Conservation (phyloP, 2,329 filamentous ascomycete genomes). For the Paraconiothyrium sp. region DNA sequence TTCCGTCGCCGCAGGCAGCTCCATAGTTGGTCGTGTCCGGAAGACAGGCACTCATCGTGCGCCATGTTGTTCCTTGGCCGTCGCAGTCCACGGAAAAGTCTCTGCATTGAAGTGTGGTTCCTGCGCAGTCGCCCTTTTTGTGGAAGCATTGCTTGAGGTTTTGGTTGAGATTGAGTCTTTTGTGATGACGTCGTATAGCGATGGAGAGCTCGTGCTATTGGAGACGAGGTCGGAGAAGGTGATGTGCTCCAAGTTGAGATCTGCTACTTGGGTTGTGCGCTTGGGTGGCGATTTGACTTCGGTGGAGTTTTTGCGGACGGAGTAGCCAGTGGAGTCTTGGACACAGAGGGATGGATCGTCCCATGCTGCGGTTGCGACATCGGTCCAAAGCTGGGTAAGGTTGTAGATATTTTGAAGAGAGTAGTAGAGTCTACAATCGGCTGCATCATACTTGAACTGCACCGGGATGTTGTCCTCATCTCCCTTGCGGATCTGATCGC, state of each 20-base stretch:
- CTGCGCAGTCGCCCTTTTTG: not conserved
- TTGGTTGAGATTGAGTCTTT: constrained; percentile 1
- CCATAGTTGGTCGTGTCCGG: not conserved
- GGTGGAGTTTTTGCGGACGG: not conserved
- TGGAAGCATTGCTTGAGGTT: constrained; percentile 9
- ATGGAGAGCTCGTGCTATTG: not conserved
- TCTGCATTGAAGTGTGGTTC: not conserved
- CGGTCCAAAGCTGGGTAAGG: constrained; percentile 48
- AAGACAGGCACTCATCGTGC: constrained; percentile 1
- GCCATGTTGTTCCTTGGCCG: not conserved
- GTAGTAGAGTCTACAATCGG: constrained; percentile 53
- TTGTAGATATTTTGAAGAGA: constrained; percentile 49
- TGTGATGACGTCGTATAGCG: not conserved
- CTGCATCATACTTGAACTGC: constrained; percentile 51
- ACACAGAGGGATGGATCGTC: constrained; percentile 44
- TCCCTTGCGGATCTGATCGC: constrained; percentile 49
- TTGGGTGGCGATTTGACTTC: not conserved
- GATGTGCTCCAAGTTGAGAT: constrained; percentile 4
- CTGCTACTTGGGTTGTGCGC: not conserved
- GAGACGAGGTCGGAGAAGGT: constrained; percentile 3
- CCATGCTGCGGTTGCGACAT: constrained; percentile 45
- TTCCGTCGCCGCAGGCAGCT: not conserved
- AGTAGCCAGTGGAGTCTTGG: constrained; percentile 40
- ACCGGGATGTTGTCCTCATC: constrained; percentile 43
- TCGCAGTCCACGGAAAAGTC: not conserved